Percentiles rank a stretch among this genome's conserved stretches.
These are phyloP conservation scores for Primulina eburnea DNA, from an alignment of 257 asterid species.

Conservation along the genomic window DNA sequence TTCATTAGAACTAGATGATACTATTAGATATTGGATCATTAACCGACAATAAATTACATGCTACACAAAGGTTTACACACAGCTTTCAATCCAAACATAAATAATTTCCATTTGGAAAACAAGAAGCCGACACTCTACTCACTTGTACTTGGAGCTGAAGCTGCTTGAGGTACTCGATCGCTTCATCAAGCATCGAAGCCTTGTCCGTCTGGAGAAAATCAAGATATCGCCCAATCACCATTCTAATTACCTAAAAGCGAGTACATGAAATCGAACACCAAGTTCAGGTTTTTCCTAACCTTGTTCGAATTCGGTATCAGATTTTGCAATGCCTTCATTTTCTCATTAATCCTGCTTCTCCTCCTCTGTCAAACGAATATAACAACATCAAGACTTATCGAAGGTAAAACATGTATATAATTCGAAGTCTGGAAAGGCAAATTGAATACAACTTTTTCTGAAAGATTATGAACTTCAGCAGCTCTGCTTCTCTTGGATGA, in stretches of 20 bases:
- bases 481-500: constrained; percentile 75
- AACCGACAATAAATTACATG: too few species aligned
- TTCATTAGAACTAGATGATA: not conserved
- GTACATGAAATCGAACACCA: not conserved
- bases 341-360: constrained; percentile 80
- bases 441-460: constrained; percentile 54
- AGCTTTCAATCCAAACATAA: not conserved
- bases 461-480: constrained; percentile 77
- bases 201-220: constrained; percentile 60
- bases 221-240: not conserved
- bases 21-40: not conserved
- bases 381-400: not conserved
- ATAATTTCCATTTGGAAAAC: not conserved
- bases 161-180: constrained; percentile 79
- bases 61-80: not conserved
- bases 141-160: constrained; percentile 91
- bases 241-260: not conserved
- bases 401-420: not conserved
- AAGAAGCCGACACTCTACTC: not conserved
- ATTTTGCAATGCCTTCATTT: constrained; percentile 79
- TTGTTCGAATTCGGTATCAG: constrained; percentile 80
- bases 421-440: not conserved
- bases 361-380: constrained; percentile 51
- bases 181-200: constrained; percentile 93
- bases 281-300: constrained; percentile 28